phyloP scores from a whole-genome alignment of 2,329 filamentous ascomycete species.

The Trichoderma breve region DNA sequence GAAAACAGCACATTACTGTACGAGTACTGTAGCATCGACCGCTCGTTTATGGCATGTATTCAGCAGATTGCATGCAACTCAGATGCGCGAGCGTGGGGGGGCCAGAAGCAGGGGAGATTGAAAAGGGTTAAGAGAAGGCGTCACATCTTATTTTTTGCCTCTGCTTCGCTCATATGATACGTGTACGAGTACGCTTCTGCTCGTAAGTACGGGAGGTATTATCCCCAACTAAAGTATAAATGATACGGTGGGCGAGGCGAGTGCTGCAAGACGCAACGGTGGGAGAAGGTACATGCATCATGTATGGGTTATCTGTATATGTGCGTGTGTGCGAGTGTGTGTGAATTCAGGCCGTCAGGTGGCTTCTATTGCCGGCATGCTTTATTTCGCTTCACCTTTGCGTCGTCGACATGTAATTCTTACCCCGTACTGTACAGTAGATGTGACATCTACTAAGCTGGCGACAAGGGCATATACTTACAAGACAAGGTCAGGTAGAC shows the following conservation, averaged over 20 bases:
- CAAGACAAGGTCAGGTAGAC: not conserved
- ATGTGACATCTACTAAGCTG: not conserved
- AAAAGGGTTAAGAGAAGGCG: constrained; percentile 3
- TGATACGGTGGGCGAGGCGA: not conserved
- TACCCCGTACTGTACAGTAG: not conserved
- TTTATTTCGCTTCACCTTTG: not conserved
- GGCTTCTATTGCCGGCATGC: not conserved
- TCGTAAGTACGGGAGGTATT: not conserved
- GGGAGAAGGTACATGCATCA: not conserved
- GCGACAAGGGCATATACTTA: not conserved
- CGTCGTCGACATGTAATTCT: not conserved
- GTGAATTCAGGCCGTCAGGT: not conserved
- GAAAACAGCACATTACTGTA: not conserved
- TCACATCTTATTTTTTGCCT: not conserved
- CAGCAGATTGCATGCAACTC: constrained; percentile 1
- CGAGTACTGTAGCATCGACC: not conserved
- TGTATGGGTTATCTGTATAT: not conserved
- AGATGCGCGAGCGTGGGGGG: constrained; percentile 10
- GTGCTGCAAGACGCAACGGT: not conserved
- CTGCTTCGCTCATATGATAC: not conserved
- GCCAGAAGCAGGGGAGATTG: constrained; percentile 7
- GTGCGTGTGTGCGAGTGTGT: not conserved
- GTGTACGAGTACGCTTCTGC: not conserved
- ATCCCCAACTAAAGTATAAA: not conserved
- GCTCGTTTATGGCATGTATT: not conserved